phyloP scores from a whole-genome alignment of 83 land plant genomes.

The Picea abies region DNA sequence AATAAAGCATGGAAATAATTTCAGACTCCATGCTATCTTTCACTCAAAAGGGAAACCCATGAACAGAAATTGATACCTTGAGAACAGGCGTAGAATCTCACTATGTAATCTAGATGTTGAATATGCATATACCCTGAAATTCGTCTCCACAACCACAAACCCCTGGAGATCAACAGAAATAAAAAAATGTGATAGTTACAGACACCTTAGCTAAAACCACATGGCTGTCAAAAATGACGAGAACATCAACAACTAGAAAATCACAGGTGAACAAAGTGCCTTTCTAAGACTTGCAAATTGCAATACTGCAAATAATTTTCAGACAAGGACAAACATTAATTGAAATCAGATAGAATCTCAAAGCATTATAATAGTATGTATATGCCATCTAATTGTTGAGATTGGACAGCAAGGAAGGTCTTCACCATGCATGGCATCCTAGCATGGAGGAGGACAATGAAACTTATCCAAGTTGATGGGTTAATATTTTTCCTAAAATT shows the following conservation, averaged over 20 bases:
- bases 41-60: neutral
- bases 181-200: neutral
- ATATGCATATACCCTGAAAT: conserved; percentile 93
- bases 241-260: neutral
- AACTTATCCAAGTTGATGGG: too few species aligned
- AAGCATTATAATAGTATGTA: neutral
- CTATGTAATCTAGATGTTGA: conserved; percentile 90
- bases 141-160: conserved; percentile 96
- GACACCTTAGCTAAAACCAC: neutral
- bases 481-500: too few species aligned
- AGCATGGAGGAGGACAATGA: too few species aligned
- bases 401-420: too few species aligned
- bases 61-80: conserved; percentile 55
- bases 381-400: neutral
- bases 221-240: neutral
- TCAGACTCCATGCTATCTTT: neutral
- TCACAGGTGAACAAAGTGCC: neutral
- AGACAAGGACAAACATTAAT: neutral
- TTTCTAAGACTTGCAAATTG: neutral
- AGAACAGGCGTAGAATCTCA: conserved; percentile 85
- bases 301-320: neutral
- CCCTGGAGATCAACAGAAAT: conserved; percentile 54
- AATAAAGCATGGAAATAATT: neutral
- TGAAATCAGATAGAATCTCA: neutral
- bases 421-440: too few species aligned